Evolutionary conservation across 2,329 filamentous ascomycete species (phyloP), one percentile per base, ranked within the genome.

Genomic region (Fusarium sp.): DNA sequence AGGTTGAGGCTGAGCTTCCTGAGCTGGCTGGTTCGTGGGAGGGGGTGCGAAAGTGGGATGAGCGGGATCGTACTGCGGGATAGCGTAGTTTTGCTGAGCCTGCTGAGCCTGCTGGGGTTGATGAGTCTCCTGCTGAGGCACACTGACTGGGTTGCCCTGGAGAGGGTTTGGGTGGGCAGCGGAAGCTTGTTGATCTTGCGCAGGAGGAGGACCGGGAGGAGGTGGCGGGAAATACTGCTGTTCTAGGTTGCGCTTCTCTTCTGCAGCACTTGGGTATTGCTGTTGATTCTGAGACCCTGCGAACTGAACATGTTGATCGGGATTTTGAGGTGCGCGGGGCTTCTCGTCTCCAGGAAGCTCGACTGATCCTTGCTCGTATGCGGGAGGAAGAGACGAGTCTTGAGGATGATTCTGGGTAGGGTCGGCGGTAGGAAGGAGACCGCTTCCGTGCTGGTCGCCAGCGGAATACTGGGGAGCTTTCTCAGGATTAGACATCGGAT

Each of bases 1-100:
- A n/a, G 48, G 48, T 1, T 52, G 48, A 12, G 48, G 32, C 0
- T 20, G 13, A 1, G 9, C 40, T 17, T 64, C 45, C 4, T 69
- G 58, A 33, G 41, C 35, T 4, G 67, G 38, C 35, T 72, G 64
- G 26, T 53, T 50, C 3, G 68, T 53, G 2, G 78, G 77, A 30
- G 77, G 77, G 9, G 77, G 75, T 2, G 78, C 77, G 67, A 80
- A 80, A 40, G 67, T 65, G 37, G 78, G 77, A 32, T 75, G 71
- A 5, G 77, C 77, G 50, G 78, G 78, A 42, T 78, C 72, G 44
- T 80, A 80, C 7, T 74, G 64, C 5, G 78, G 78, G 27, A 80
- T 80, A 11, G 64, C 48, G 27, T 79, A 79, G 50, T 62, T 66
- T 15, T 76, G 73, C 14, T 71, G 70, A 8, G 54, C 15, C 12